Base-by-base conservation (phyloP, 371 early-diverging fungal genomes). In the Lichtheimia ramosa region DNA sequence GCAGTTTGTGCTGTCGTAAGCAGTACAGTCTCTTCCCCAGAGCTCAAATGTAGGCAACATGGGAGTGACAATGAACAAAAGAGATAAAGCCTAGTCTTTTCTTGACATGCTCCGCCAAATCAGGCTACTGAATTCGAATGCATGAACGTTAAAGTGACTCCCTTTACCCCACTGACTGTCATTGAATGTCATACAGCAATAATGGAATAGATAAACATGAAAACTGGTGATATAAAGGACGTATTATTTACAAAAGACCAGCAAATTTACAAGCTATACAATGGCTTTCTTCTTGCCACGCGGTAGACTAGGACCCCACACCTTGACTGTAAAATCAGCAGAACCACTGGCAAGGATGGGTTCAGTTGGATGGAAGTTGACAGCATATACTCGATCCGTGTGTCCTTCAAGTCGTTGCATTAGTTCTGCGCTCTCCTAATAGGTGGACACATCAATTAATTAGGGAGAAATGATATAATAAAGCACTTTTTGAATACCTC, bases 401-500 rank as follows among this genome's bases (percentile, higher is more conserved):
- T 94, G 95, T 0, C 93, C 95, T 66, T 92, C 90, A 28, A 93
- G 74, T 46, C 89, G 75, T 62, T 94, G 94, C 62, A 93, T 68
- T 15, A 92, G 65, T 43, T 89, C 89, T 20, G 83, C 83, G 13
- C 84, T 79, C 14, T 87, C 89, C 85, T 88, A 63, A 16, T 25
- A 66, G 3, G 15, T 18, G 5, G 8, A 51, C 25, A 28, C 5
- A 59, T 58, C 24, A 42, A 39, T 56, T 14, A n/a, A n/a, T n/a
- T 23, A 39, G 21, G 5, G 6, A 3, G 1, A 21, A 8, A 16
- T 15, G 12, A 51, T 18, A 56, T 28, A 21, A 23, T 25, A 6
- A 15, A 16, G 2, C 20, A 43, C 2, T 8, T 5, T 10, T 46
- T 14, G 48, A 58, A 53, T 65, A 81, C 85, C 77, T 87, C 87